Conservation (phyloP, 257 asterid species). For the Nicotiana benthamiana region DNA sequence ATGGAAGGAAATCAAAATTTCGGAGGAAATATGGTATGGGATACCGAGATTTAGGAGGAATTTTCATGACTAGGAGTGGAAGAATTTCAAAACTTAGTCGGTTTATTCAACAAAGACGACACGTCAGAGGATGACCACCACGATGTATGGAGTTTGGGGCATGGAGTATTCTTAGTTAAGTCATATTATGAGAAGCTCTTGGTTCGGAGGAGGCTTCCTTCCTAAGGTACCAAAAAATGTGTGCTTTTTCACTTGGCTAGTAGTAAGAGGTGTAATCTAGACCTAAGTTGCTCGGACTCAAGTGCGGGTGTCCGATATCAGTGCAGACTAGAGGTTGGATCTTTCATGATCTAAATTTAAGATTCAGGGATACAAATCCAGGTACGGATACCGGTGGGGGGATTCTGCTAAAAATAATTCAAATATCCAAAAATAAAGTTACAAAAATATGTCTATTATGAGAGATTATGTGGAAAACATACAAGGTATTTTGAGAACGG, state of each 20-base stretch:
- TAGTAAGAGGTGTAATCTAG: neutral
- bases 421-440: too few species aligned
- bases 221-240: neutral
- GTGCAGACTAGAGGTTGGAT: too few species aligned
- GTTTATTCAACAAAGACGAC: neutral
- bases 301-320: too few species aligned
- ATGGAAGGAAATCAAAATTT: neutral
- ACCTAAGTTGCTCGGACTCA: too few species aligned
- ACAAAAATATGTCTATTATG: too few species aligned
- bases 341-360: too few species aligned
- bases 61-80: neutral
- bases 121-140: neutral
- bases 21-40: neutral
- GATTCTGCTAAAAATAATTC: too few species aligned
- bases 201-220: neutral
- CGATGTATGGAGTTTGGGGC: neutral
- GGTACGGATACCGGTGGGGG: too few species aligned
- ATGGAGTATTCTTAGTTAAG: too few species aligned
- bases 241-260: neutral
- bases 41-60: neutral
- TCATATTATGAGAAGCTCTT: neutral
- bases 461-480: too few species aligned
- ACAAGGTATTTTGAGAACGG: too few species aligned
- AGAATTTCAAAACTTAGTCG: neutral
- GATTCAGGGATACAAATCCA: too few species aligned